A percentile compares a stretch with the other conserved stretches of the same genome.
Evolutionary conservation across 164 flowering plant species (phyloP).

Genomic region (Vitis rotundifolia): DNA sequence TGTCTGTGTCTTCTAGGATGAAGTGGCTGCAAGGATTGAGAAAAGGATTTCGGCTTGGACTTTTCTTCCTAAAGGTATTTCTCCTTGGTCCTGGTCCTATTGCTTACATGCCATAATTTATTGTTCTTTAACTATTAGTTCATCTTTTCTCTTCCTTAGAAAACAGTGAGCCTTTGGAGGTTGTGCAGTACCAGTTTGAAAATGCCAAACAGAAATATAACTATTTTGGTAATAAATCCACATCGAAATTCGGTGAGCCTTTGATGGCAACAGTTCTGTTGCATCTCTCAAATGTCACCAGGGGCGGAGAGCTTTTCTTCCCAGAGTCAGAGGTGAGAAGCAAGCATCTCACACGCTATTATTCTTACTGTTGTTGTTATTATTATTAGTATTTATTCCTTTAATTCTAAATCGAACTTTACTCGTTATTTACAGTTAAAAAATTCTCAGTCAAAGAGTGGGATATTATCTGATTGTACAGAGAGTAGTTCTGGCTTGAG

Average conservation of each 20-base stretch:
- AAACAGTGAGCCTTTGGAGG: constrained; percentile 50
- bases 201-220: constrained; percentile 33
- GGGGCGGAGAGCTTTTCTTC: constrained; percentile 74
- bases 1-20: constrained; percentile 47
- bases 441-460: constrained; percentile 27
- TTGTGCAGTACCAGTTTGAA: constrained; percentile 49
- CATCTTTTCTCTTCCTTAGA: constrained; percentile 33
- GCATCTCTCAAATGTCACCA: constrained; percentile 67
- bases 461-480: constrained; percentile 56
- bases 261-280: constrained; percentile 70
- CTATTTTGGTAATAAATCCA: constrained; percentile 40
- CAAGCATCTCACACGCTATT: background rate
- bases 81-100: constrained; percentile 4
- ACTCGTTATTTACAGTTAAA: constrained; percentile 16
- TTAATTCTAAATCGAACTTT: background rate
- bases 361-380: background rate
- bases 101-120: too few species aligned
- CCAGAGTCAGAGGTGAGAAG: constrained; percentile 63
- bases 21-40: constrained; percentile 57
- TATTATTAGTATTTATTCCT: background rate
- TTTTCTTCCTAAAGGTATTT: constrained; percentile 78
- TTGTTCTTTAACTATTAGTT: background rate
- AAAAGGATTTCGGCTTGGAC: constrained; percentile 84
- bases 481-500: constrained; percentile 32
- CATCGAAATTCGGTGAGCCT: constrained; percentile 26